These are phyloP conservation scores for Monosporascus sp. DNA, from an alignment of 2,329 filamentous ascomycete species.

Conservation along the genomic window DNA sequence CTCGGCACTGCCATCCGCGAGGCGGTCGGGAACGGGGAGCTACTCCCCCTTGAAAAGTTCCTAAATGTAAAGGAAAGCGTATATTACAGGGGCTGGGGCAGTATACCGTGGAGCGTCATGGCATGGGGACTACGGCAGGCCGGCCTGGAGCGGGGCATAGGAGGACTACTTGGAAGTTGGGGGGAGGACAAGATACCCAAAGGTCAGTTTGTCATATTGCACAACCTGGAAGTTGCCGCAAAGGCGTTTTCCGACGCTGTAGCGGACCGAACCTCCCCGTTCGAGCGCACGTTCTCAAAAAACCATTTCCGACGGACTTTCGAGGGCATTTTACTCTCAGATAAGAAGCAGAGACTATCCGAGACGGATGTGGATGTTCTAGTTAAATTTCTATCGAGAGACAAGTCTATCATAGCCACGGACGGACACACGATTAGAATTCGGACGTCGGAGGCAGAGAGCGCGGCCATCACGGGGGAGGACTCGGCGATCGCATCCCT, in stretches of 20 bases:
- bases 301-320: constrained; percentile 59
- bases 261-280: constrained; percentile 40
- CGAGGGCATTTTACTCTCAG: constrained; percentile 41
- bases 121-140: constrained; percentile 71
- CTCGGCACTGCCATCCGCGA: constrained; percentile 75
- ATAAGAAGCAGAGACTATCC: constrained; percentile 45
- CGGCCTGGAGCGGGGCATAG: constrained; percentile 50
- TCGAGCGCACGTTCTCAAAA: constrained; percentile 65
- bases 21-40: constrained; percentile 61
- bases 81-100: constrained; percentile 65
- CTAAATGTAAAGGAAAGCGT: constrained; percentile 61
- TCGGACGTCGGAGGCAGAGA: constrained; percentile 41
- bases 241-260: constrained; percentile 47
- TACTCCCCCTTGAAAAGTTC: constrained; percentile 70
- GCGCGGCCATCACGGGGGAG: constrained; percentile 60
- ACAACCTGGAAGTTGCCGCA: constrained; percentile 56
- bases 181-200: constrained; percentile 52
- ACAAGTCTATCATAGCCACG: constrained; percentile 54
- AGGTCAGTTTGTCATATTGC: constrained; percentile 62
- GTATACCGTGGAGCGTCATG: constrained; percentile 64
- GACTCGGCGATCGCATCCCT: constrained; percentile 81
- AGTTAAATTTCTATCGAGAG: constrained; percentile 64
- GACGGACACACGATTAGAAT: constrained; percentile 73
- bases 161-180: constrained; percentile 17
- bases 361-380: constrained; percentile 64